These are phyloP conservation scores for Ceratobasidium sp. DNA, from an alignment of 1,284 basidiomycete species.

Conservation along the genomic window DNA sequence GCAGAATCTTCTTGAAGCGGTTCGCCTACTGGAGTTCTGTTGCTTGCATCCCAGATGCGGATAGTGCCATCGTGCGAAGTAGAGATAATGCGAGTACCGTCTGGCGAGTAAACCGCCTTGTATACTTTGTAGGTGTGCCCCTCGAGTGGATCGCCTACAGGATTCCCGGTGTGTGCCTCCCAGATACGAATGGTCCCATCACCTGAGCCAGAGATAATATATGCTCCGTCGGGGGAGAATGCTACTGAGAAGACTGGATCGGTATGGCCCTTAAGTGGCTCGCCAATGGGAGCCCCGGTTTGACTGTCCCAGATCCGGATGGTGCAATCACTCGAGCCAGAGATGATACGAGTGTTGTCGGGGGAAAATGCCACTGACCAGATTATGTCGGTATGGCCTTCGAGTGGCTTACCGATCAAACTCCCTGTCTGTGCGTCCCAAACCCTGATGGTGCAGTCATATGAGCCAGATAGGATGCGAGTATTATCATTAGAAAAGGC, in stretches of 20 bases:
- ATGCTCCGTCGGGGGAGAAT: no score
- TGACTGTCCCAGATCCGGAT: not conserved
- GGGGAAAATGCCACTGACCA: slow-evolving; percentile 5
- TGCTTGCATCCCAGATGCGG: not conserved
- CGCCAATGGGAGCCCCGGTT: no score
- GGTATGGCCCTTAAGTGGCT: no score
- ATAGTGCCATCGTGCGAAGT: not conserved
- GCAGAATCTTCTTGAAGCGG: not conserved
- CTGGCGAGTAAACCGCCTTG: slow-evolving; percentile 14
- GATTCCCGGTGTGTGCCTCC: not conserved
- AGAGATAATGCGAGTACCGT: slow-evolving; percentile 3
- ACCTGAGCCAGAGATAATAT: no score
- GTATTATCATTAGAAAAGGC: slow-evolving; percentile 32
- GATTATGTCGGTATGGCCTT: slow-evolving; percentile 34
- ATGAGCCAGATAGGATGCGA: slow-evolving; percentile 8
- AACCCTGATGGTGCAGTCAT: slow-evolving; percentile 6
- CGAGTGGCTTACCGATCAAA: not conserved
- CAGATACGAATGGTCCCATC: slow-evolving; percentile 29
- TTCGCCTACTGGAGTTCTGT: not conserved
- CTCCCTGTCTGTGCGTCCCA: slow-evolving; percentile 4
- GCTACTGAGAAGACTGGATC: no score
- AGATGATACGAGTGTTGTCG: not conserved
- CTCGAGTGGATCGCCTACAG: not conserved
- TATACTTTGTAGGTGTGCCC: slow-evolving; percentile 9
- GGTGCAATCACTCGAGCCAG: slow-evolving; percentile 9